A percentile compares a stretch with the other conserved stretches of the same genome.
Conservation (phyloP, 768 basidiomycete genomes). For the Rubroboletus pulcherrimus region DNA sequence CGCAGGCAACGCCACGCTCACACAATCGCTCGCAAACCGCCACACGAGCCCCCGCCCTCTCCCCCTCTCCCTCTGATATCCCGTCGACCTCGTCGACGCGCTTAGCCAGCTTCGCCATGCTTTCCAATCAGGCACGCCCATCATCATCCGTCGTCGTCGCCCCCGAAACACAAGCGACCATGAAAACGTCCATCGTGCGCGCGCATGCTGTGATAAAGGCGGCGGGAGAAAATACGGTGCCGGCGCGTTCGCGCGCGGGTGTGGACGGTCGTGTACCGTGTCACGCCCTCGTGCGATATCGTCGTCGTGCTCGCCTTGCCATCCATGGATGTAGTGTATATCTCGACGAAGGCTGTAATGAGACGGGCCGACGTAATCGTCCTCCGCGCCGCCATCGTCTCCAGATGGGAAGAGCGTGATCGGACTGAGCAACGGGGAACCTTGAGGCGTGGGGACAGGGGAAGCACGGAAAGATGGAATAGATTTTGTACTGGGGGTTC, state of each 20-base stretch:
- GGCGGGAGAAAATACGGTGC: slow-evolving; percentile 39
- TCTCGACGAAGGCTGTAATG: slow-evolving; percentile 46
- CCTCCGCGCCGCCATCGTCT: slow-evolving; percentile 45
- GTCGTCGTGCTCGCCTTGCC: slow-evolving; percentile 28
- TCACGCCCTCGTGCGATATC: not conserved
- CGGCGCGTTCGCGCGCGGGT: not conserved
- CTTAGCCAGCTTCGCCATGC: slow-evolving; percentile 11
- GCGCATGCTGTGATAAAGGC: slow-evolving; percentile 26
- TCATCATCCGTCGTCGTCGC: slow-evolving; percentile 49
- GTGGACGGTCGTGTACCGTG: not conserved
- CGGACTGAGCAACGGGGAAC: slow-evolving; percentile 38
- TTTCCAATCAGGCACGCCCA: slow-evolving; percentile 40
- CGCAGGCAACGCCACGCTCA: slow-evolving; percentile 30
- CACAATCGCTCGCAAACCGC: slow-evolving; percentile 38
- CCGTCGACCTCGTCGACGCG: slow-evolving; percentile 7
- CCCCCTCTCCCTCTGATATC: slow-evolving; percentile 17
- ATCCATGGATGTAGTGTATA: slow-evolving; percentile 25
- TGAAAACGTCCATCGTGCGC: slow-evolving; percentile 33
- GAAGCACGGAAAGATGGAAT: slow-evolving; percentile 40
- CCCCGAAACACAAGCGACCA: slow-evolving; percentile 56
- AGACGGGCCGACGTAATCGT: slow-evolving; percentile 41
- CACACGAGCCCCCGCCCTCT: slow-evolving; percentile 30
- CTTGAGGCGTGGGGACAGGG: slow-evolving; percentile 35
- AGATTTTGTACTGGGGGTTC: slow-evolving; percentile 35
- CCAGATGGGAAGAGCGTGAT: slow-evolving; percentile 36